Conservation (phyloP, 495 filamentous ascomycete species). For the Sabuloglossum arenarium region DNA sequence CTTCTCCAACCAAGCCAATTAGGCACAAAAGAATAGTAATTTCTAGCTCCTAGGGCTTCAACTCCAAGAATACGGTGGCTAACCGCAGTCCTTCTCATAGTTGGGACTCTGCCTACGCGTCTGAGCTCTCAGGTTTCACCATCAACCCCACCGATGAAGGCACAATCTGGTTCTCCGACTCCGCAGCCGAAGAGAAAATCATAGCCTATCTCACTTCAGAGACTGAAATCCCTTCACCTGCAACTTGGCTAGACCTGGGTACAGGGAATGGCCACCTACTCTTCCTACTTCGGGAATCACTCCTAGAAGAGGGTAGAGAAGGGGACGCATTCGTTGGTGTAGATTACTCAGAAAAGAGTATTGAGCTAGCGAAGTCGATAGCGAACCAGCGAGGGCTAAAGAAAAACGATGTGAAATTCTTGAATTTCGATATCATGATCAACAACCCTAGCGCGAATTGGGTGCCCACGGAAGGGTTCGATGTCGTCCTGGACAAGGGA, state of each 20-base stretch:
- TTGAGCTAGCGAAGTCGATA: conserved; percentile 39
- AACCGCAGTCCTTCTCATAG: conserved; percentile 16
- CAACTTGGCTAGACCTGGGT: conserved; percentile 40
- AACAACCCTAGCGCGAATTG: conserved; percentile 7
- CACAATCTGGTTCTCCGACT: conserved; percentile 60
- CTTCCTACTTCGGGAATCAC: conserved; percentile 38
- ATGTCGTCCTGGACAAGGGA: conserved; percentile 86
- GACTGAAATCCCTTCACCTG: not conserved
- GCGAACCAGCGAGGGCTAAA: conserved; percentile 3
- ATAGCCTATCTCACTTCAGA: not conserved
- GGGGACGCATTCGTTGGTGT: conserved; percentile 47
- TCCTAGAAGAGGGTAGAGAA: conserved; percentile 14
- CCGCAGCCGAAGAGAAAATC: conserved; percentile 40
- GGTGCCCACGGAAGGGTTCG: conserved; percentile 34
- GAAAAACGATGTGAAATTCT: conserved; percentile 31
- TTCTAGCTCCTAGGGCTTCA: not conserved
- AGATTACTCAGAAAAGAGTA: conserved; percentile 59
- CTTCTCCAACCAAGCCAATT: conserved; percentile 30
- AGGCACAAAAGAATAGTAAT: conserved; percentile 33
- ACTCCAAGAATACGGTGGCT: not conserved
- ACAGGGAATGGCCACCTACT: conserved; percentile 86
- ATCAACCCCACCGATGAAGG: conserved; percentile 40
- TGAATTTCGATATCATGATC: conserved; percentile 48
- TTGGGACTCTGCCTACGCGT: conserved; percentile 46
- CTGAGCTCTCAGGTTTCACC: conserved; percentile 39